Percentiles rank a stretch among this genome's conserved stretches.
Conservation (phyloP, 768 basidiomycete genomes). For the Macrocybe gigantea region DNA sequence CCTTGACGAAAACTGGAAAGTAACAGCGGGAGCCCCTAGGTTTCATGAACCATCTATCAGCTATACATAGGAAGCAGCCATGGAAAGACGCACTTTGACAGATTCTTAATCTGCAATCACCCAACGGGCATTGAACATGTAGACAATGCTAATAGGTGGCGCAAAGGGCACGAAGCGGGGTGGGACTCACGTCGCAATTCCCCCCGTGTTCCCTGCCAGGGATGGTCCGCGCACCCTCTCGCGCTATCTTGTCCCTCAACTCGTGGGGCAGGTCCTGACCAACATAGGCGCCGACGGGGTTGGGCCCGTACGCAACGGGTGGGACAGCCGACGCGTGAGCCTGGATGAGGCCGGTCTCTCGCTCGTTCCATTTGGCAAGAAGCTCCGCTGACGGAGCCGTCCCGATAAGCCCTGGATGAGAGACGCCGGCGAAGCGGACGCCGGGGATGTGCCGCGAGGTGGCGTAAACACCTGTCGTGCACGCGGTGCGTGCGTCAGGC, state of each 20-base stretch:
- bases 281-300: constrained; percentile 55
- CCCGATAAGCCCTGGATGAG: constrained; percentile 72
- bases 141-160: neutral
- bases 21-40: constrained; percentile 63
- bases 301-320: constrained; percentile 62
- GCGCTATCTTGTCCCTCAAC: constrained; percentile 45
- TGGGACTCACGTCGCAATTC: constrained; percentile 56
- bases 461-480: constrained; percentile 52
- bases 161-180: neutral
- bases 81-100: constrained; percentile 42
- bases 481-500: neutral
- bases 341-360: constrained; percentile 61
- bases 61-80: neutral
- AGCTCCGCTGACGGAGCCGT: constrained; percentile 73
- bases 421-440: constrained; percentile 72
- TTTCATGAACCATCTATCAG: neutral
- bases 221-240: constrained; percentile 68
- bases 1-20: constrained; percentile 72
- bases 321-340: constrained; percentile 47
- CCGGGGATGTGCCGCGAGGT: constrained; percentile 74
- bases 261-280: constrained; percentile 54
- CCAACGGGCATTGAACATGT: neutral
- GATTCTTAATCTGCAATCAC: constrained; percentile 57
- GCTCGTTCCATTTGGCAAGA: constrained; percentile 68
- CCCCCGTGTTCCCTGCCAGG: constrained; percentile 80